Evolutionary conservation across 2,329 filamentous ascomycete species (phyloP), one percentile per base, ranked within the genome.

Genomic region (Aureobasidium leucospermi): DNA sequence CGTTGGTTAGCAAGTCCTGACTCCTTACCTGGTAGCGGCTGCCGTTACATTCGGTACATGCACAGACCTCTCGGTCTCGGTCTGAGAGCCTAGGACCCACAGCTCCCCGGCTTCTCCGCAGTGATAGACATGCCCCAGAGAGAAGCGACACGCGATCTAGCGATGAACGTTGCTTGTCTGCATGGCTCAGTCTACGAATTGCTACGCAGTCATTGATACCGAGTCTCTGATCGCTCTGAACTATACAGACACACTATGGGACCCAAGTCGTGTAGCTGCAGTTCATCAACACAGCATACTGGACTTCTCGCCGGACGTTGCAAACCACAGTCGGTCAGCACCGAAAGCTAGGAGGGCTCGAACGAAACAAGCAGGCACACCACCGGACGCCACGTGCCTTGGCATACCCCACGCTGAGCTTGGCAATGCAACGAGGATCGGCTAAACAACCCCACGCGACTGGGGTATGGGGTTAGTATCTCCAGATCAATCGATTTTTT

Each of bases 261-360:
- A 23, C 23, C 2, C 2, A 38, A 28, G 3, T 15, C 13, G 15
- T 32, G 5, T 23, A 23, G 32, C 5, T 38, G 19, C 47, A 49
- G 5, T 15, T 10, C 6, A 23, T 23, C 31, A 16, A 32, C 13
- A n/a, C n/a, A n/a, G 7, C 7, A 10, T 2, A 2, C 28, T 55
- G 51, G 38, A 42, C 51, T 55, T 55, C 51, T 55, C 51, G 38
- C 51, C 51, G 51, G 23, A 31, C 49, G 47, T 19, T 49, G 16
- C 32, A 28, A 31, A 36, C 28, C 13, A 16, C 5, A 34, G 19
- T 42, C 51, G 51, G 38, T 55, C 51, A 55, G n/a, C 51, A 55
- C 51, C 51, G 51, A 55, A 43, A 43, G 28, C 6, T 34, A 55
- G 23, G 15, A 55, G 11, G 39, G 15, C 29, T 36, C 36, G 16